Evolutionary conservation across 2,329 filamentous ascomycete species (phyloP).

Genomic region (Phaeomoniella chlamydospora): DNA sequence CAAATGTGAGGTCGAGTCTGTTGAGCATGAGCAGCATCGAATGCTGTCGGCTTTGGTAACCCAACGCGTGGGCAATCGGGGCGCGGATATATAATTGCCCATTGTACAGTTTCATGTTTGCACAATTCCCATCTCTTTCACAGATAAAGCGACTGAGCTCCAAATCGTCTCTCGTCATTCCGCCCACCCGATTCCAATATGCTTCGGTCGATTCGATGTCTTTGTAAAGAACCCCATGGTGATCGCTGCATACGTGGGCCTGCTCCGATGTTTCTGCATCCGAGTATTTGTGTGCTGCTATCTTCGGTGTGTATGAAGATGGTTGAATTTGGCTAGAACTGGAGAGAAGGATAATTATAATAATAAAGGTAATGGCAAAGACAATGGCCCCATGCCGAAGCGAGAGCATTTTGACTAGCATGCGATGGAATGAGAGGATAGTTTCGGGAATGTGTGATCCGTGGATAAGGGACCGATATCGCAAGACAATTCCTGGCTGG

Average conservation of each 20-base stretch:
- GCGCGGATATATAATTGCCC: constrained; percentile 1
- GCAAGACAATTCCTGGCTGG: no score
- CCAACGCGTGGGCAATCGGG: background rate
- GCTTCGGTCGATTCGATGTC: constrained; percentile 1
- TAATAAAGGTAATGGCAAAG: background rate
- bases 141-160: constrained; percentile 1
- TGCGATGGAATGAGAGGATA: background rate
- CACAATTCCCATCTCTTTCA: constrained; percentile 1
- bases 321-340: background rate
- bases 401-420: background rate
- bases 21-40: constrained; percentile 1
- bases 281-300: background rate
- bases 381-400: constrained; percentile 1
- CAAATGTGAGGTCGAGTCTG: background rate
- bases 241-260: background rate
- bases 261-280: background rate
- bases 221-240: constrained; percentile 1
- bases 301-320: background rate
- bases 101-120: constrained; percentile 1
- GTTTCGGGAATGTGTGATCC: no score
- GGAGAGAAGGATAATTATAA: background rate
- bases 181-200: constrained; percentile 1
- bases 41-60: constrained; percentile 1
- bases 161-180: constrained; percentile 1
- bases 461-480: no score